phyloP scores from a whole-genome alignment of 2,329 filamentous ascomycete species.

The Knufia fluminis region DNA sequence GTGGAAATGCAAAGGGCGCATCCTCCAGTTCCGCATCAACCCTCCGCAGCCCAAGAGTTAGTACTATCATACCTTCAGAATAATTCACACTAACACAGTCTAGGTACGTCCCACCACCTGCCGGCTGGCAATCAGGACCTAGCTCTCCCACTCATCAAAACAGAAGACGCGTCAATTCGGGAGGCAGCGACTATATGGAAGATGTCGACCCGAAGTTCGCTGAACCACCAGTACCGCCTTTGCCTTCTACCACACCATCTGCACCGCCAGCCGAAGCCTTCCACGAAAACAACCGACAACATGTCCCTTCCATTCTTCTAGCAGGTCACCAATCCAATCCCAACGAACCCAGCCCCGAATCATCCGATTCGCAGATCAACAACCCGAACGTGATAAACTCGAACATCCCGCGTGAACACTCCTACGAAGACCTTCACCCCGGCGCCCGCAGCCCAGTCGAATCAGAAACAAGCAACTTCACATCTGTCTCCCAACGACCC shows the following conservation, averaged over 20 bases:
- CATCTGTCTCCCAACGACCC: constrained; percentile 77
- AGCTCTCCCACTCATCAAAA: constrained; percentile 13
- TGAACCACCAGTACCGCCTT: constrained; percentile 24
- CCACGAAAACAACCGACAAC: constrained; percentile 13
- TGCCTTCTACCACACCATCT: constrained; percentile 20
- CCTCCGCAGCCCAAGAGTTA: constrained; percentile 1
- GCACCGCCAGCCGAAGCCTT: constrained; percentile 22
- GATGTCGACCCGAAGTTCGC: constrained; percentile 86
- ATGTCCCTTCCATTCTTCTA: constrained; percentile 30
- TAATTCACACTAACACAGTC: constrained; percentile 14
- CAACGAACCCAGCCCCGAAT: constrained; percentile 11
- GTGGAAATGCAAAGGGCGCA: background rate
- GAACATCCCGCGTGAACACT: constrained; percentile 21
- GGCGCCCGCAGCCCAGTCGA: constrained; percentile 61
- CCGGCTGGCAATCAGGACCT: constrained; percentile 26
- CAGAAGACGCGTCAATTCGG: constrained; percentile 21
- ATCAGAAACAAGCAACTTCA: constrained; percentile 78
- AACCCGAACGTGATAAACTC: background rate
- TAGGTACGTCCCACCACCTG: constrained; percentile 40
- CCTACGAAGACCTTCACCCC: constrained; percentile 56
- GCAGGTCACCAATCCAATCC: constrained; percentile 25
- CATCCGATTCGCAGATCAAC: constrained; percentile 11
- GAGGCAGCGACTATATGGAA: constrained; percentile 63
- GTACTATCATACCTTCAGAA: background rate
- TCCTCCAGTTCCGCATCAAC: background rate